Evolutionary conservation across 2,329 filamentous ascomycete genomes (phyloP).

Genomic region (Elsinoe australis): DNA sequence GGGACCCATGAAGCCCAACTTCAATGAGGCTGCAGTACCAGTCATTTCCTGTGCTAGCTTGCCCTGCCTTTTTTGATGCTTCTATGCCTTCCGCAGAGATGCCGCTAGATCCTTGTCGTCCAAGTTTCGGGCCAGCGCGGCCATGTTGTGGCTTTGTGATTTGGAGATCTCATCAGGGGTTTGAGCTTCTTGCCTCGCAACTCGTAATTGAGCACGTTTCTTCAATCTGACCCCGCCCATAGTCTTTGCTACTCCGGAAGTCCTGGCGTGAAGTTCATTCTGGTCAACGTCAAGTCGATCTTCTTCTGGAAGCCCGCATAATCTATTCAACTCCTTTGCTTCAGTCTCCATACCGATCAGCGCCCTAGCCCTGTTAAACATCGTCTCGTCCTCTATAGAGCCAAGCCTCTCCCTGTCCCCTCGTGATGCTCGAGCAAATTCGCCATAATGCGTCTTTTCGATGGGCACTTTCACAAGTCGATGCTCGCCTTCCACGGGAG

Average conservation of each 20-base stretch:
- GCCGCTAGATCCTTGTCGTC: background rate
- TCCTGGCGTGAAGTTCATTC: too few species aligned
- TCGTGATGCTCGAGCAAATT: background rate
- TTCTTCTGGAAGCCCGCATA: constrained; percentile 8
- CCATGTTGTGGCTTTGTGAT: background rate
- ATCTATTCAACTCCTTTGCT: constrained; percentile 2
- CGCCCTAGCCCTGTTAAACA: too few species aligned
- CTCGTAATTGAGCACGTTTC: background rate
- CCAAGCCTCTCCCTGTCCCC: background rate
- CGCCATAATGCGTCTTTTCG: constrained; percentile 11
- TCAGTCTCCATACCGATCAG: background rate
- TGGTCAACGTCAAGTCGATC: background rate
- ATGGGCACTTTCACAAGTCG: background rate
- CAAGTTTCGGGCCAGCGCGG: background rate
- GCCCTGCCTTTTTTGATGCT: too few species aligned
- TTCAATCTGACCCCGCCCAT: background rate
- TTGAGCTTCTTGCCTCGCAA: background rate
- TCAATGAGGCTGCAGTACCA: too few species aligned
- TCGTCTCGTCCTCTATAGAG: too few species aligned
- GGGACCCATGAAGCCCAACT: too few species aligned
- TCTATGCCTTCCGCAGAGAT: background rate
- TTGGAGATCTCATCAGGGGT: background rate
- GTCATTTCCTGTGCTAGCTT: too few species aligned
- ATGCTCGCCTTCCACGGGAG: constrained; percentile 1
- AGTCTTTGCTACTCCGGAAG: background rate